Evolutionary conservation across 179 eudicot genomes (phyloP).

Genomic region (Beta corolliflora): DNA sequence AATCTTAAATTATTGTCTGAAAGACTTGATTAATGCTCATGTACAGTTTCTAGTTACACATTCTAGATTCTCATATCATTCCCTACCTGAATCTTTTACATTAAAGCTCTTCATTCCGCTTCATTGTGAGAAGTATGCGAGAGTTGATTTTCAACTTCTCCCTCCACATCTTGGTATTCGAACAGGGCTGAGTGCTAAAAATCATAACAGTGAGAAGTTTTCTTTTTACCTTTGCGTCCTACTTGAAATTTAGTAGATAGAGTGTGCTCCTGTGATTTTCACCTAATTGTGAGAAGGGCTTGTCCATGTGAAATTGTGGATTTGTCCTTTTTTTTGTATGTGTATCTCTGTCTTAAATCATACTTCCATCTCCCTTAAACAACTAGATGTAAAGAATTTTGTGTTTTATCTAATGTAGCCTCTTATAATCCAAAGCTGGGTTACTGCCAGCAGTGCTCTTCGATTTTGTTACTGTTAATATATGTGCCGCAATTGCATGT

Average conservation of each 20-base stretch:
- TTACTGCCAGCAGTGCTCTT: not conserved
- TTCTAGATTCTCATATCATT: not conserved
- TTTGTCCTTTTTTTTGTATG: not conserved
- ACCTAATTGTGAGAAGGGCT: not conserved
- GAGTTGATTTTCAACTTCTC: not conserved
- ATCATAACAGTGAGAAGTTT: not conserved
- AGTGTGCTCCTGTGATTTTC: not conserved
- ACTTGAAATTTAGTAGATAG: not conserved
- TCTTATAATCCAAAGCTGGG: not conserved
- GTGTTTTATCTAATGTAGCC: not conserved
- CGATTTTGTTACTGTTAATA: too few species aligned
- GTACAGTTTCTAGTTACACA: not conserved
- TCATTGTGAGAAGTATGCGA: not conserved
- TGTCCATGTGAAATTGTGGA: not conserved
- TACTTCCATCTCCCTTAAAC: not conserved
- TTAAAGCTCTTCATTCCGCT: not conserved
- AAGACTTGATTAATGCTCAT: not conserved
- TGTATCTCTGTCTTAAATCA: not conserved
- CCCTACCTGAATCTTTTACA: not conserved
- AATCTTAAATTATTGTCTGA: not conserved
- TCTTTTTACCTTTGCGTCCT: not conserved
- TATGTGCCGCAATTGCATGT: too few species aligned
- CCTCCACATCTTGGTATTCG: not conserved
- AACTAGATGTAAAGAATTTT: not conserved
- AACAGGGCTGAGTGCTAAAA: not conserved